Evolutionary conservation across 2,329 filamentous ascomycete genomes (phyloP), one percentile per base, ranked within the genome.

Genomic region (Verticillium isaacii): DNA sequence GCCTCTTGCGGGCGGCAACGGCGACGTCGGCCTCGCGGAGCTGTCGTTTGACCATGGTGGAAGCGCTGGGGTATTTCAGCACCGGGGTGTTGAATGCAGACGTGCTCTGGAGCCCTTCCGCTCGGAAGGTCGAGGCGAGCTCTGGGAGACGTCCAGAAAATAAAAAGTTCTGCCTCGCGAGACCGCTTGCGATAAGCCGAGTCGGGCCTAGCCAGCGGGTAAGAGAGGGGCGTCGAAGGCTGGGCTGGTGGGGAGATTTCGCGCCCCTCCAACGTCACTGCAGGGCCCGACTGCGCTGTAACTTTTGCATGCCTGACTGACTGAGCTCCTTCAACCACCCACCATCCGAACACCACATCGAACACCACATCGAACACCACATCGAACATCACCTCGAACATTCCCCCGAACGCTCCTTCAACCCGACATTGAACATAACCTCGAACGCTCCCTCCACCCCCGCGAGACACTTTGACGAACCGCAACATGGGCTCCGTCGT

Each of bases 401-500:
- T 25, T 3, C 14, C 56, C 55, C 37, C 1, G 1, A 14, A 14
- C 15, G 52, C 1, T 36, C 34, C 25, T 25, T 25, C 25, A 25
- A 25, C 25, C 25, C 25, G 25, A 2, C 34, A 36, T 36, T 11
- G 34, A 14, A 36, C 34, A 9, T 36, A 5, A 36, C 12, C 4
- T 36, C 8, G 9, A 14, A 36, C 15, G 23, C 15, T 39, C 6
- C 32, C 2, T 11, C 15, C 56, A 50, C 32, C 6, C 15, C 5
- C 37, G 25, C 14, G 1, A 41, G 9, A 14, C 34, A 41, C 6
- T 41, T 29, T 1, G 4, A 29, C 29, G 29, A 29, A 17, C 37
- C 14, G 19, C 15, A 9, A 19, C 65, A 85, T 85, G 83, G 92
- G 93, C 70, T 97, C 93, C 70, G 91, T 97, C 65, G 91, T 96